Evolutionary conservation across 371 early-diverging fungal genomes (phyloP).

Genomic region (Synchytrium microbalum): DNA sequence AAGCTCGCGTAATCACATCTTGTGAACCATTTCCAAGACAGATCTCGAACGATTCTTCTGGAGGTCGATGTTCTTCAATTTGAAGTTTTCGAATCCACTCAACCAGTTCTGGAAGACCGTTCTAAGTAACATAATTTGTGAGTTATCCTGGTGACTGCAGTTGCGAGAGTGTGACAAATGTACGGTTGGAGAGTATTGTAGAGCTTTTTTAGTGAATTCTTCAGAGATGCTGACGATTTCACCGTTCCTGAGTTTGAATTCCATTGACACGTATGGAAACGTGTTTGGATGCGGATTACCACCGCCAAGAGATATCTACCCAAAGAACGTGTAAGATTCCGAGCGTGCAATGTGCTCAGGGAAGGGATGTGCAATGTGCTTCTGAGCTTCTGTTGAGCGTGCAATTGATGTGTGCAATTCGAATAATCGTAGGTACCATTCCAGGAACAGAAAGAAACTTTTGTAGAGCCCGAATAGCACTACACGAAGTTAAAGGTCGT

Average conservation of each 20-base stretch:
- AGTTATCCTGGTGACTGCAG: not conserved
- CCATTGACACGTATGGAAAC: constrained; percentile 63
- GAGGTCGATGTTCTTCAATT: constrained; percentile 49
- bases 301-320: no score
- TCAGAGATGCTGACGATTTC: constrained; percentile 34
- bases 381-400: no score
- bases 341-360: no score
- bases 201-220: constrained; percentile 28
- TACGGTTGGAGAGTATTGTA: constrained; percentile 41
- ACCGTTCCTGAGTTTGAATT: constrained; percentile 52
- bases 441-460: no score
- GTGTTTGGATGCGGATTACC: constrained; percentile 64
- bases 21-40: constrained; percentile 68
- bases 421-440: no score
- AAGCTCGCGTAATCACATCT: constrained; percentile 68
- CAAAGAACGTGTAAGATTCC: no score
- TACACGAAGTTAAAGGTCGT: no score
- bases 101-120: constrained; percentile 55
- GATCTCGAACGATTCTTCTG: constrained; percentile 42
- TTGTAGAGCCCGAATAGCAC: no score
- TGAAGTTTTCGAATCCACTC: constrained; percentile 57
- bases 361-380: no score
- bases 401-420: no score
- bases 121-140: constrained; percentile 22
- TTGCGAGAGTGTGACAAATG: constrained; percentile 19